Percentiles rank a stretch among this genome's conserved stretches.
phyloP scores from a whole-genome alignment of 768 basidiomycete genomes.

The Amanita phalloides region DNA sequence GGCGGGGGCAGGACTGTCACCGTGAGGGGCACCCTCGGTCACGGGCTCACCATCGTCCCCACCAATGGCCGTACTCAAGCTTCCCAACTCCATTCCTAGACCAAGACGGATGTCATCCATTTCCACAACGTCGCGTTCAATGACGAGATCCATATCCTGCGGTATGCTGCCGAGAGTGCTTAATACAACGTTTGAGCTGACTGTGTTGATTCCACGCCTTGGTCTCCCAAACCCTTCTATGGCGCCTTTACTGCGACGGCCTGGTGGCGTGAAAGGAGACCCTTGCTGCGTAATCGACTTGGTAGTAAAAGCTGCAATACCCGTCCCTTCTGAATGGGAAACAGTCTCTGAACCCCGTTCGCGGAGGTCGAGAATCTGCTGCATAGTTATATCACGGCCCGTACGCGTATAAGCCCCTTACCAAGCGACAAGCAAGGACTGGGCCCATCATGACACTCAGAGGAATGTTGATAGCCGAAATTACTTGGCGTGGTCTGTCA shows the following conservation, averaged over 20 bases:
- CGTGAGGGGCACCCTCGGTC: slow-evolving; percentile 28
- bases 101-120: slow-evolving; percentile 47
- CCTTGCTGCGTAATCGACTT: slow-evolving; percentile 47
- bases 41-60: slow-evolving; percentile 44
- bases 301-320: slow-evolving; percentile 55
- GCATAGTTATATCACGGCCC: slow-evolving; percentile 2
- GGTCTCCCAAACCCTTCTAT: slow-evolving; percentile 23
- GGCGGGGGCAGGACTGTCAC: slow-evolving; percentile 43
- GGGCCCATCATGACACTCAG: slow-evolving; percentile 79
- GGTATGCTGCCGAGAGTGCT: slow-evolving; percentile 54
- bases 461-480: slow-evolving; percentile 78
- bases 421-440: slow-evolving; percentile 69
- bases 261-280: slow-evolving; percentile 43
- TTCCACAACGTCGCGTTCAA: slow-evolving; percentile 44
- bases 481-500: slow-evolving; percentile 64
- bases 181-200: slow-evolving; percentile 51
- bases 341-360: slow-evolving; percentile 76
- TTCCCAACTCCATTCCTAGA: slow-evolving; percentile 41
- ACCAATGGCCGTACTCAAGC: slow-evolving; percentile 37
- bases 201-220: slow-evolving; percentile 34
- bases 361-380: slow-evolving; percentile 69
- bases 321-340: slow-evolving; percentile 63
- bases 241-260: slow-evolving; percentile 30
- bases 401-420: slow-evolving; percentile 16
- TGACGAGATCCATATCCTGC: slow-evolving; percentile 36